A percentile compares a stretch with the other conserved stretches of the same genome.
Evolutionary conservation across 1,284 basidiomycete genomes (phyloP).

Genomic region (Thelephora terrestris): DNA sequence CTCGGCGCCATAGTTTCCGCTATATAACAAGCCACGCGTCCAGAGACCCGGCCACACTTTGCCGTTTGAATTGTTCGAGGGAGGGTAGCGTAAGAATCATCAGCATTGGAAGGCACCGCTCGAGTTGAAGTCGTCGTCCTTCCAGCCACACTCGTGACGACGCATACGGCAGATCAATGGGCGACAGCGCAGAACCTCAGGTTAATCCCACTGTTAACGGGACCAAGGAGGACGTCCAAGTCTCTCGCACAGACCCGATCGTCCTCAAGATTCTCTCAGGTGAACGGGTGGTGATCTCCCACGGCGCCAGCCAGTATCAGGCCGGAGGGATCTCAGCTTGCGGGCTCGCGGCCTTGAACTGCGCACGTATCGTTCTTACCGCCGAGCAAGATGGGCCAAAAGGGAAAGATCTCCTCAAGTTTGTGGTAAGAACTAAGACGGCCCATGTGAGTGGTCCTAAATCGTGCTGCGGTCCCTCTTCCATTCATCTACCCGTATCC

Average conservation of each 20-base stretch:
- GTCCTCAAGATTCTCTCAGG: neutral
- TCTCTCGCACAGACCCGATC: neutral
- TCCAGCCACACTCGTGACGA: too few relatives aligned
- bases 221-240: too few relatives aligned
- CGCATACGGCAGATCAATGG: too few relatives aligned
- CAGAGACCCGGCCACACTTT: too few relatives aligned
- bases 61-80: too few relatives aligned
- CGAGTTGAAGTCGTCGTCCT: too few relatives aligned
- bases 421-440: constrained; percentile 27
- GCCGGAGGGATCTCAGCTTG: constrained; percentile 34
- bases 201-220: too few relatives aligned
- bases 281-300: neutral
- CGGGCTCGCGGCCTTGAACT: constrained; percentile 54
- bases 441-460: constrained; percentile 26
- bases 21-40: too few relatives aligned
- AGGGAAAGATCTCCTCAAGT: constrained; percentile 25
- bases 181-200: too few relatives aligned
- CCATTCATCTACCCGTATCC: neutral
- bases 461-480: neutral
- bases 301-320: constrained; percentile 1
- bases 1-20: too few relatives aligned
- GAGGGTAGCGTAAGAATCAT: too few relatives aligned
- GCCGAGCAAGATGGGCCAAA: constrained; percentile 22
- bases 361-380: constrained; percentile 37
- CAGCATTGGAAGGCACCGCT: too few relatives aligned